Percentiles rank a stretch among this genome's conserved stretches.
Evolutionary conservation across 108 stramenopile species (phyloP).

Genomic region (Cyclotella choctawhatcheeana): DNA sequence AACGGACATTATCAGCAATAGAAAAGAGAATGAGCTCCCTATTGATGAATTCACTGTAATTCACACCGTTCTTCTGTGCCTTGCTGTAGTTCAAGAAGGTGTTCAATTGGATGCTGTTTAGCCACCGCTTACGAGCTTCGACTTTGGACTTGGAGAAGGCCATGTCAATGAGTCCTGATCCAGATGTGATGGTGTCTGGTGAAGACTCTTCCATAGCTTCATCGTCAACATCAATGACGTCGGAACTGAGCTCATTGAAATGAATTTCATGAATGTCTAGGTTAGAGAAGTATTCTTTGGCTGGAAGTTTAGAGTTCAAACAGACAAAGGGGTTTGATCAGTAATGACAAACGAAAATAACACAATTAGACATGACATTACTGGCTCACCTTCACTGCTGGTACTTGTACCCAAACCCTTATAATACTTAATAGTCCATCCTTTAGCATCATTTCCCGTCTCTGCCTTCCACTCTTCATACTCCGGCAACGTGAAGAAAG

Average conservation of each 20-base stretch:
- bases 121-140: constrained; percentile 96
- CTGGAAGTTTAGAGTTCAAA: no score
- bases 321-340: no score
- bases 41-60: constrained; percentile 96
- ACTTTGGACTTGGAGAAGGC: constrained; percentile 96
- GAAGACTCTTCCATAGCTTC: constrained; percentile 23
- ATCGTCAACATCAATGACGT: constrained; percentile 45
- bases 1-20: constrained; percentile 92
- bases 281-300: constrained; percentile 85
- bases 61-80: constrained; percentile 66
- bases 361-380: no score
- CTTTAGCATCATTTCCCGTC: constrained; percentile 89
- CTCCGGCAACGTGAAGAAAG: constrained; percentile 96
- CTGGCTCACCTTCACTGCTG: constrained; percentile 93
- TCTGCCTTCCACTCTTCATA: constrained; percentile 93
- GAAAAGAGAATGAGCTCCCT: constrained; percentile 97
- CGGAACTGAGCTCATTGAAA: constrained; percentile 66
- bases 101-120: constrained; percentile 73
- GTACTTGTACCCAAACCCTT: constrained; percentile 99
- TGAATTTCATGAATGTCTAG: constrained; percentile 76
- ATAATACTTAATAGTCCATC: constrained; percentile 98
- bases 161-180: constrained; percentile 96
- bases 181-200: constrained; percentile 43
- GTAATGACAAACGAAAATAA: no score
- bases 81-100: constrained; percentile 90